Base-by-base conservation (phyloP, 1,284 basidiomycete species). In the Xerocomus amazonicus region DNA sequence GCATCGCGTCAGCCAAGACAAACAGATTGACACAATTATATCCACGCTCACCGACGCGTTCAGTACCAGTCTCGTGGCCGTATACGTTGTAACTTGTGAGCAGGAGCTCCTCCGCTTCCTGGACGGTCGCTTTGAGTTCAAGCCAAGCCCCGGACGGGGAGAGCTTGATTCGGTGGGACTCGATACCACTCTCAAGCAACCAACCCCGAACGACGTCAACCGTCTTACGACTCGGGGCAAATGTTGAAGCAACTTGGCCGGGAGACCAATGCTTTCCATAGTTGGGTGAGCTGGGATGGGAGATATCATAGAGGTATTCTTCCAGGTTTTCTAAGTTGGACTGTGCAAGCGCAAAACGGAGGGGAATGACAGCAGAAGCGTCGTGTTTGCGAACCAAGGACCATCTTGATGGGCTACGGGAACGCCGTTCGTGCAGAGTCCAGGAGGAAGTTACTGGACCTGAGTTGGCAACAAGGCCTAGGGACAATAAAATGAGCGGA, bases 211-310 rank as follows among this genome's bases (percentile, higher is more conserved):
- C 77, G 13, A 61, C 48, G 31, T 67, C 61, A 28, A 75, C 58
- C 3, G 74, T 60, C 32, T 73, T 61, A 3, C 50, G 48, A 26
- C 65, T 65, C 0, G 78, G 76, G 10, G 72, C 67, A 53, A 78
- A 78, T 17, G 66, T 73, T 37, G 67, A 52, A 3, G 70, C 65
- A 36, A 79, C 63, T 42, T 68, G 55, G 4, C 55, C 62, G 10
- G 72, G 57, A 2, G 65, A 58, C 77, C 77, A 79, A 55, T 79
- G 77, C 34, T 73, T 68, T 6, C 77, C 76, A 49, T 76, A 79
- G 59, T 70, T 68, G 12, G 65, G 53, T 3, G 73, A 78, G 14
- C 61, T 55, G 5, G 77, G 77, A 49, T 75, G 68, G 9, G 77
- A 76, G 6, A 77, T 71, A 38, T 71, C 72, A 47, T 71, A 63